A percentile compares a stretch with the other conserved stretches of the same genome.
Evolutionary conservation across 1,284 basidiomycete genomes (phyloP).

Genomic region (Moesziomyces parantarcticus): DNA sequence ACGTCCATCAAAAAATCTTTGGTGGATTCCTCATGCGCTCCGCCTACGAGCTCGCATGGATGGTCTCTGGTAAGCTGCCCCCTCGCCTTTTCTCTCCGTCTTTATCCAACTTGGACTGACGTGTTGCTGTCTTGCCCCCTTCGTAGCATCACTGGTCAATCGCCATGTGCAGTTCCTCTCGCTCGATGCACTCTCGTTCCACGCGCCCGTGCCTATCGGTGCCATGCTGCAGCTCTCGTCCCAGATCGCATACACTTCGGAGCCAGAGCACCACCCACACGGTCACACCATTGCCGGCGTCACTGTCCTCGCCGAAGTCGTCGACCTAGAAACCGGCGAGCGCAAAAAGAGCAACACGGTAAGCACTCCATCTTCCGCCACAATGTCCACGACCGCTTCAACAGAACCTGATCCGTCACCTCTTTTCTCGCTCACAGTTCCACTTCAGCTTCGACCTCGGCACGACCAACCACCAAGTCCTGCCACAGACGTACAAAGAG

Average conservation of each 20-base stretch:
- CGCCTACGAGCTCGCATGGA: conserved; percentile 68
- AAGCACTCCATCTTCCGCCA: conserved; percentile 6
- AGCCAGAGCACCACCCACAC: conserved; percentile 15
- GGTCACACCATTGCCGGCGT: conserved; percentile 44
- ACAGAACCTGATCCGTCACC: background rate
- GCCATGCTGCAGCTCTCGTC: conserved; percentile 58
- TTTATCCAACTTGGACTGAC: conserved; percentile 6
- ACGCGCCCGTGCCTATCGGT: conserved; percentile 61
- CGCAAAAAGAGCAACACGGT: conserved; percentile 55
- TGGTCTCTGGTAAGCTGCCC: conserved; percentile 54
- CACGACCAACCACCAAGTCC: conserved; percentile 25
- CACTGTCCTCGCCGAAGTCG: conserved; percentile 56
- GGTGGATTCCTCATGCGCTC: conserved; percentile 59
- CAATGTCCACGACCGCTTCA: background rate
- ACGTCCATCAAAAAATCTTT: conserved; percentile 60
- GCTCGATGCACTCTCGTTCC: conserved; percentile 64
- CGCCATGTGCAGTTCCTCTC: conserved; percentile 67
- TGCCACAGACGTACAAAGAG: conserved; percentile 55
- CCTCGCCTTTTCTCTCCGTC: background rate
- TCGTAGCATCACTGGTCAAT: conserved; percentile 55
- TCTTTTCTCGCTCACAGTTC: conserved; percentile 26
- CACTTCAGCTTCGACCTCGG: conserved; percentile 62
- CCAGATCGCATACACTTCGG: conserved; percentile 55
- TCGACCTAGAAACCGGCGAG: conserved; percentile 52
- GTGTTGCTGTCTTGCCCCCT: background rate